A percentile compares a stretch with the other conserved stretches of the same genome.
phyloP scores from a whole-genome alignment of 2,329 filamentous ascomycete species.

The Diaporthe batatas region DNA sequence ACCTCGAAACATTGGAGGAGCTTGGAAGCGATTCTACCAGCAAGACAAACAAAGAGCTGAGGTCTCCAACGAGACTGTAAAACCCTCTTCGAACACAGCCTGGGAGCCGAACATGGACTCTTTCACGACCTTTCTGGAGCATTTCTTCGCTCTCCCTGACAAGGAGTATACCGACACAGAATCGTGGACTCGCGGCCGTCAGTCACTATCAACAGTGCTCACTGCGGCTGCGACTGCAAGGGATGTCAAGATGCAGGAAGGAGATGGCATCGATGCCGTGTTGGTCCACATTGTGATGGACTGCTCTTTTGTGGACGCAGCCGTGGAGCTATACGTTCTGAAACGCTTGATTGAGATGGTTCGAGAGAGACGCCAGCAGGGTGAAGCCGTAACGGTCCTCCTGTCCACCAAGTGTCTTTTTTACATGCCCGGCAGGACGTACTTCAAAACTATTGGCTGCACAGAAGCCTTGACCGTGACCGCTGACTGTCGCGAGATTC shows the following conservation, averaged over 20 bases:
- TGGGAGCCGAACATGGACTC: not conserved
- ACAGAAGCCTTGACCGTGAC: not conserved
- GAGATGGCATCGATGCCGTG: not conserved
- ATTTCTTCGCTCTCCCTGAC: not conserved
- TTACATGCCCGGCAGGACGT: not conserved
- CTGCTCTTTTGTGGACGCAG: not conserved
- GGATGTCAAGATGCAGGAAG: too few relatives aligned
- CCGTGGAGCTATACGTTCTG: not conserved
- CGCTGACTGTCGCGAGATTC: not conserved
- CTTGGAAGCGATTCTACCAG: not conserved
- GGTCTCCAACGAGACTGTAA: too few relatives aligned
- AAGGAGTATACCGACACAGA: not conserved
- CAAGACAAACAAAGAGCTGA: not conserved
- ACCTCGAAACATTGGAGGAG: not conserved
- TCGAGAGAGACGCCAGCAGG: not conserved
- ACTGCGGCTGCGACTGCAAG: not conserved
- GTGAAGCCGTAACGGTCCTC: not conserved
- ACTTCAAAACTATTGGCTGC: not conserved
- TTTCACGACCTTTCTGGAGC: not conserved
- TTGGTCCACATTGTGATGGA: slow-evolving; percentile 13
- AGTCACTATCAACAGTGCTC: not conserved
- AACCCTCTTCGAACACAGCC: not conserved
- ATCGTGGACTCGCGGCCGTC: not conserved
- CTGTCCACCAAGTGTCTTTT: not conserved
- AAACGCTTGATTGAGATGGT: not conserved